These are phyloP conservation scores for Ascochyta rabiei DNA, from an alignment of 2,329 filamentous ascomycete genomes.

Conservation along the genomic window DNA sequence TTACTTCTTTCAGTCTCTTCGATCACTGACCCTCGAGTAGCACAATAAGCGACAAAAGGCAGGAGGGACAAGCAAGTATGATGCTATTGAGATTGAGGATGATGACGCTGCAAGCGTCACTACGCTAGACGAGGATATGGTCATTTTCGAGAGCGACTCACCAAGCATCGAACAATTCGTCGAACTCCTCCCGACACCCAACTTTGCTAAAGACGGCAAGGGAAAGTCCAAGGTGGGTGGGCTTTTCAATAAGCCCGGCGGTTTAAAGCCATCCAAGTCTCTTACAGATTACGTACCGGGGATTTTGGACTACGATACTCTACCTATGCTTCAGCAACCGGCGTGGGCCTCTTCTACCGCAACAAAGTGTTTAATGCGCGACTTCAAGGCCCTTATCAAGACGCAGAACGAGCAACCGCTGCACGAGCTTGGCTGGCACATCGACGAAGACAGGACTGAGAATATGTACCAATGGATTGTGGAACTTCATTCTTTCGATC, in stretches of 20 bases:
- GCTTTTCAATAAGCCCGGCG: conserved; percentile 33
- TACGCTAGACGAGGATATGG: conserved; percentile 57
- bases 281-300: conserved; percentile 71
- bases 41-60: conserved; percentile 39
- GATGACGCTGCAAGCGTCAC: conserved; percentile 55
- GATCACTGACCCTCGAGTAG: conserved; percentile 16
- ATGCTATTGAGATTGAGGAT: conserved; percentile 49
- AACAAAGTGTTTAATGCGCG: conserved; percentile 66
- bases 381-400: conserved; percentile 68
- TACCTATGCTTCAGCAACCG: conserved; percentile 71
- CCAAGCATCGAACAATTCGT: conserved; percentile 14
- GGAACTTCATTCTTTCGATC: conserved; percentile 82
- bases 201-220: conserved; percentile 32
- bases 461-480: conserved; percentile 93
- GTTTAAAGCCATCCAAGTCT: conserved; percentile 29
- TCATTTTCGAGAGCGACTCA: conserved; percentile 45
- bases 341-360: conserved; percentile 67
- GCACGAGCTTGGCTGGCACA: conserved; percentile 81
- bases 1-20: background rate
- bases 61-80: conserved; percentile 34
- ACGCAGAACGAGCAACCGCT: conserved; percentile 66
- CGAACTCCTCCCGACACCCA: conserved; percentile 32
- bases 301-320: conserved; percentile 63
- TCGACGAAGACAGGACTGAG: conserved; percentile 68
- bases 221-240: conserved; percentile 33